These are phyloP conservation scores for Acephala macrosclerotiorum DNA, from an alignment of 2,329 filamentous ascomycete genomes.

Conservation along the genomic window DNA sequence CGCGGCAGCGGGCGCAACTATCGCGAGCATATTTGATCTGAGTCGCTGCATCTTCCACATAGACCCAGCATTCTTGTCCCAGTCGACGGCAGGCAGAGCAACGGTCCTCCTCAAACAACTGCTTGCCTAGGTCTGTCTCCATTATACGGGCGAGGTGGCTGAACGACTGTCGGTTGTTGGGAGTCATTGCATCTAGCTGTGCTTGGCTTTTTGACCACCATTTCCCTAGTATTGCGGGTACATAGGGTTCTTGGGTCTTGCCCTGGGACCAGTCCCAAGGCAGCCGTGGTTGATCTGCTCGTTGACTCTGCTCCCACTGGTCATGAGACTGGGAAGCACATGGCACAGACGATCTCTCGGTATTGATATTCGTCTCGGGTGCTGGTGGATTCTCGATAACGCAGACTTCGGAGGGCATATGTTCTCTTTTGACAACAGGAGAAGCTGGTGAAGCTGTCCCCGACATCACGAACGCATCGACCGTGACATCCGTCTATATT, in stretches of 20 bases:
- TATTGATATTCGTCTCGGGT: too few species aligned
- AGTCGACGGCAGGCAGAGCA: background rate
- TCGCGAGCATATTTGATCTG: background rate
- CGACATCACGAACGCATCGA: too few species aligned
- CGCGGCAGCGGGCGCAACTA: background rate
- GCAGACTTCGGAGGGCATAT: too few species aligned
- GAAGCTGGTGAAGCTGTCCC: too few species aligned
- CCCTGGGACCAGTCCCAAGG: background rate
- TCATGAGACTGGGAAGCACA: background rate
- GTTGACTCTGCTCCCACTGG: background rate
- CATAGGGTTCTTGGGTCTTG: background rate
- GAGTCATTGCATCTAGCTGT: background rate
- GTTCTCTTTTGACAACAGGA: too few species aligned
- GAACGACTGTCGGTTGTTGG: background rate
- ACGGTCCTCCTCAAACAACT: background rate
- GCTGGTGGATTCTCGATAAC: too few species aligned
- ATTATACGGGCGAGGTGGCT: background rate
- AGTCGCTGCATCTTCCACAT: background rate
- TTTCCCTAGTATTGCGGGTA: background rate
- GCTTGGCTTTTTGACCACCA: background rate
- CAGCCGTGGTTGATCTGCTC: conserved; percentile 3
- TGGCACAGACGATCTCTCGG: too few species aligned
- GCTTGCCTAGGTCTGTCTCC: background rate
- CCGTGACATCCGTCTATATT: too few species aligned
- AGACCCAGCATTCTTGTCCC: background rate